These are phyloP conservation scores for Nitzschia inconspicua DNA, from an alignment of 108 stramenopile species.

Conservation along the genomic window DNA sequence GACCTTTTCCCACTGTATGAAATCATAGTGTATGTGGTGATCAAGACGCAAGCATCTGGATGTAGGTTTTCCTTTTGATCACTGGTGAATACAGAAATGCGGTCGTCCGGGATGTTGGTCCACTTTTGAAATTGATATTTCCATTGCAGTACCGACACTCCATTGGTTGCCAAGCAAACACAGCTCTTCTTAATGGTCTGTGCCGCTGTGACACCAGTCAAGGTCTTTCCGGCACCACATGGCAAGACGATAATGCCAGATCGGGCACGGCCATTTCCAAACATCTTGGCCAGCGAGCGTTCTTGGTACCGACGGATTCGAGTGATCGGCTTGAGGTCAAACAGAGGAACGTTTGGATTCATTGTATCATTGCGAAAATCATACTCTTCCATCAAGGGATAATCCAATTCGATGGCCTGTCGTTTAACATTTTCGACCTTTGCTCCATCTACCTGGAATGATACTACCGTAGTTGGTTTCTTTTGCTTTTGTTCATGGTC, in stretches of 20 bases:
- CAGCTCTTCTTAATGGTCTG: slow-evolving; percentile 95
- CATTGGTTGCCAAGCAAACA: slow-evolving; percentile 95
- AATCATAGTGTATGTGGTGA: slow-evolving; percentile 99
- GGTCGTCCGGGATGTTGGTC: slow-evolving; percentile 88
- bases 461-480: slow-evolving; percentile 52
- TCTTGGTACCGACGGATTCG: slow-evolving; percentile 97
- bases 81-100: slow-evolving; percentile 90
- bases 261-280: slow-evolving; percentile 98
- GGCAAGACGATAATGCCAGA: slow-evolving; percentile 99
- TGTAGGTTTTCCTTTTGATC: slow-evolving; percentile 91
- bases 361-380: slow-evolving; percentile 92
- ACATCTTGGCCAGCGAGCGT: slow-evolving; percentile 92
- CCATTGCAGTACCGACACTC: slow-evolving; percentile 97
- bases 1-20: slow-evolving; percentile 86
- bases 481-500: slow-evolving; percentile 13
- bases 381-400: slow-evolving; percentile 94
- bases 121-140: slow-evolving; percentile 92
- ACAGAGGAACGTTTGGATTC: slow-evolving; percentile 78
- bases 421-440: slow-evolving; percentile 89
- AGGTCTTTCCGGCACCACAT: slow-evolving; percentile 97
- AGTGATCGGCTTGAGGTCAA: slow-evolving; percentile 94
- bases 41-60: slow-evolving; percentile 86
- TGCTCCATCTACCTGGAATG: slow-evolving; percentile 69
- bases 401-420: slow-evolving; percentile 85
- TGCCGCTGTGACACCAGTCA: slow-evolving; percentile 98